These are phyloP conservation scores for Tricholomella constricta DNA, from an alignment of 768 basidiomycete genomes.

Conservation along the genomic window DNA sequence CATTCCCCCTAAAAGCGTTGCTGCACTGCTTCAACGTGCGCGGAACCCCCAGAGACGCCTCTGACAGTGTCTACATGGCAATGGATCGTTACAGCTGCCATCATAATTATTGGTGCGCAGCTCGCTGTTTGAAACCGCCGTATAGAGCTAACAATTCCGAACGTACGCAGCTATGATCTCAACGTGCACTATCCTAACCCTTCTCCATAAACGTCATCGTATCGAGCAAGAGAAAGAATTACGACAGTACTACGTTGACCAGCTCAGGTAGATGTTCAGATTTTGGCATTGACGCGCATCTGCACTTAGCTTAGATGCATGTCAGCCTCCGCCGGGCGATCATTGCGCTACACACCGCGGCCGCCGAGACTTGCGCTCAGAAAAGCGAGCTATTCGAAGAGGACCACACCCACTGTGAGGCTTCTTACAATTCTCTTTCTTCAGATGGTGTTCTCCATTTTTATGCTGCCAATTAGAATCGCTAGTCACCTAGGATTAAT, in stretches of 20 bases:
- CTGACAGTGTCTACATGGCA: not conserved
- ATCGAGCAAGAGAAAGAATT: constrained; percentile 39
- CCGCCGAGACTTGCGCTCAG: constrained; percentile 21
- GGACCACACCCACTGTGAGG: not conserved
- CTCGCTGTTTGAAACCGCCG: not conserved
- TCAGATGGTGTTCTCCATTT: not conserved
- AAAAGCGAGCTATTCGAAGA: constrained; percentile 4
- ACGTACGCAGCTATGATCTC: constrained; percentile 35
- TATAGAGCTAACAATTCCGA: not conserved
- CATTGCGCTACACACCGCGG: constrained; percentile 35
- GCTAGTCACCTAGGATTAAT: no score
- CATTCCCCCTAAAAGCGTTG: constrained; percentile 9
- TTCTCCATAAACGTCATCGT: constrained; percentile 45
- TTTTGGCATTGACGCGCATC: not conserved
- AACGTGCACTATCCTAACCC: constrained; percentile 36
- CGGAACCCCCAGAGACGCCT: not conserved
- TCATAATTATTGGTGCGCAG: constrained; percentile 41
- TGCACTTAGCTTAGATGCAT: not conserved
- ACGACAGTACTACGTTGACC: constrained; percentile 51
- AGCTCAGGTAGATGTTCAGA: constrained; percentile 34
- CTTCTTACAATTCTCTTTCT: no score
- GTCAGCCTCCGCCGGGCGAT: constrained; percentile 37
- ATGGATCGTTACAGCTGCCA: constrained; percentile 33
- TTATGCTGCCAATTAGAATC: no score
- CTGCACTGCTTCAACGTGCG: constrained; percentile 20